Percentiles rank a stretch among this genome's conserved stretches.
phyloP scores from a whole-genome alignment of 352 stramenopile genomes.

The Globisporangium spiculum region DNA sequence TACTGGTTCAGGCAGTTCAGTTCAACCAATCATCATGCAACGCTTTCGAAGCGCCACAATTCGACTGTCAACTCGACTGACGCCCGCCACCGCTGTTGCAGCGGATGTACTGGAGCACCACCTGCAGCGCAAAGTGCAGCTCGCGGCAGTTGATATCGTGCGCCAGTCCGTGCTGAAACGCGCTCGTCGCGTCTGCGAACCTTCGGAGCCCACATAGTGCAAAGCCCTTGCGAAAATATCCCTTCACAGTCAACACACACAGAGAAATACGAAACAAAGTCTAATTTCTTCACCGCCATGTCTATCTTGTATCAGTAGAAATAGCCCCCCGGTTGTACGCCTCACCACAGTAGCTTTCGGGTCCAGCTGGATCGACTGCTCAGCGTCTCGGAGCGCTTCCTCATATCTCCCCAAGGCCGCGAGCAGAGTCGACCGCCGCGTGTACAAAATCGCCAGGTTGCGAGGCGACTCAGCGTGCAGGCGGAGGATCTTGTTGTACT shows the following conservation, averaged over 20 bases:
- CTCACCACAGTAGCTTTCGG: conserved; percentile 48
- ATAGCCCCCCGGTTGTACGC: neutral
- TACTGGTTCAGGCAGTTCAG: neutral
- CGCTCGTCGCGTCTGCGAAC: conserved; percentile 51
- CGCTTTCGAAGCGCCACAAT: neutral
- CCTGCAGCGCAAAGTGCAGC: conserved; percentile 52
- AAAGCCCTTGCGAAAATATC: conserved; percentile 68
- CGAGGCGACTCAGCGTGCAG: conserved; percentile 43
- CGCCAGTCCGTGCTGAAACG: conserved; percentile 64
- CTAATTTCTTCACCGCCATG: neutral
- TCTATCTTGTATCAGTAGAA: neutral
- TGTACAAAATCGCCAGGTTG: conserved; percentile 59
- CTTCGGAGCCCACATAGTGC: conserved; percentile 47
- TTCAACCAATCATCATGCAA: neutral
- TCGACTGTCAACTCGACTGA: neutral
- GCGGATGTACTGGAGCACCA: conserved; percentile 31
- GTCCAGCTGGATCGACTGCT: conserved; percentile 46
- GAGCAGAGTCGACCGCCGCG: conserved; percentile 55
- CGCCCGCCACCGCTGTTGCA: neutral
- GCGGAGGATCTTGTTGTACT: conserved; percentile 69
- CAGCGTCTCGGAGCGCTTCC: conserved; percentile 46
- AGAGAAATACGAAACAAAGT: neutral
- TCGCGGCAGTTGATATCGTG: conserved; percentile 60
- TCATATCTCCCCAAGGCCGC: conserved; percentile 47
- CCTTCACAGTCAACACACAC: conserved; percentile 24